phyloP scores from a whole-genome alignment of 768 basidiomycete genomes.

The Mycena floridula region DNA sequence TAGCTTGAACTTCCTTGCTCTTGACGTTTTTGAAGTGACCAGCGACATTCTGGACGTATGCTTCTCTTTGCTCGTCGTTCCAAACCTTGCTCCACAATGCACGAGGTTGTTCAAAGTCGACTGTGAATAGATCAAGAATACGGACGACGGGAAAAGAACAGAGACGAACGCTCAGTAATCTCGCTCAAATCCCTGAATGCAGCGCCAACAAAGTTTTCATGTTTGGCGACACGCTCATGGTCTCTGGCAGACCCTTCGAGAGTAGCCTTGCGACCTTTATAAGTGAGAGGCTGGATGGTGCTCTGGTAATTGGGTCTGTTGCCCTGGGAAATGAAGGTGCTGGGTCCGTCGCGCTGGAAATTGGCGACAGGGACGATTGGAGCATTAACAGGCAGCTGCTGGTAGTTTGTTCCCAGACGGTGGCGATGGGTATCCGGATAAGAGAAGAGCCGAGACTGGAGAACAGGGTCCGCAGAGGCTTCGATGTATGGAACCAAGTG shows the following conservation, averaged over 20 bases:
- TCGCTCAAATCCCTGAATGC: slow-evolving; percentile 66
- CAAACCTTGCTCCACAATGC: slow-evolving; percentile 64
- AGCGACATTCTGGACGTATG: slow-evolving; percentile 62
- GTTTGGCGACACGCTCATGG: slow-evolving; percentile 33
- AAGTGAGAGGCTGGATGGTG: slow-evolving; percentile 66
- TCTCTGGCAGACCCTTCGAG: slow-evolving; percentile 37
- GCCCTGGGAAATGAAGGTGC: slow-evolving; percentile 73
- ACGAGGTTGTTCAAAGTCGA: slow-evolving; percentile 84
- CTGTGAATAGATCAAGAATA: slow-evolving; percentile 23
- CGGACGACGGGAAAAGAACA: background rate
- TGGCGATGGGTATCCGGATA: slow-evolving; percentile 89
- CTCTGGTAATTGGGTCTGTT: slow-evolving; percentile 84
- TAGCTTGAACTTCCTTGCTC: slow-evolving; percentile 50
- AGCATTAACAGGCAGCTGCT: slow-evolving; percentile 84
- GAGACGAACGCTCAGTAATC: slow-evolving; percentile 69
- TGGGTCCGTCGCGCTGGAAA: slow-evolving; percentile 87
- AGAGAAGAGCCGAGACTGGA: slow-evolving; percentile 92
- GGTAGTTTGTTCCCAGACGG: slow-evolving; percentile 76
- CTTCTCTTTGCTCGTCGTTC: slow-evolving; percentile 50
- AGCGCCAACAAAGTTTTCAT: slow-evolving; percentile 73
- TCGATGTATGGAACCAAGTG: slow-evolving; percentile 88
- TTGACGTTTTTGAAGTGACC: slow-evolving; percentile 59
- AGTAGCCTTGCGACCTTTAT: slow-evolving; percentile 42
- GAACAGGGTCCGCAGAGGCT: slow-evolving; percentile 85
- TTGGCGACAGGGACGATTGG: slow-evolving; percentile 70